Base-by-base conservation (phyloP, 768 basidiomycete genomes). In the Agrocybe praecox region DNA sequence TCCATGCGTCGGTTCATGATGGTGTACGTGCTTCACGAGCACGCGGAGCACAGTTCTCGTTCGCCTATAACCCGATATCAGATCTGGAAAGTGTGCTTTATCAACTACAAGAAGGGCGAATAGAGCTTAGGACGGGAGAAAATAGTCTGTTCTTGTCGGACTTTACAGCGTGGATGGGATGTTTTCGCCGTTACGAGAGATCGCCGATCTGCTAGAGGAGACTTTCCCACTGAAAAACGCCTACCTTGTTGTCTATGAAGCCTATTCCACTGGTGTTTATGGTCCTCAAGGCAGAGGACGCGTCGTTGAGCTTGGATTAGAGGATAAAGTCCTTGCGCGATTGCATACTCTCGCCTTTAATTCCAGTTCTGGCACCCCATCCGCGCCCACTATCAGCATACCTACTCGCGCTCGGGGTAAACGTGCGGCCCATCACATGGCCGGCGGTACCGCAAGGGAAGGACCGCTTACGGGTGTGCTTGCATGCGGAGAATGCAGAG, bases 81-180 rank as follows among this genome's bases (percentile, higher is more conserved):
- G 77, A 76, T 6, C 68, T 97, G 7, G 72, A 77, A 21, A 56
- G 57, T 1, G 67, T 81, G 0, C 65, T 96, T 2, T 46, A 56
- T 1, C 64, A 64, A 14, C 72, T 90, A 43, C 56, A 75, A 17
- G 52, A 67, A 2, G 74, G 75, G 45, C 67, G 71, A n/a, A 65
- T 68, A 0, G 72, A 66, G 34, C 63, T 86, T 15, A 62, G 60
- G 53, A 57, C 62, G 0, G 85, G 83, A 0, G 68, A 72, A 24
- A 59, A 42, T 50, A 87, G 76, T 62, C 72, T 92, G 2, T 97
- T 96, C 65, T 70, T 98, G 12, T 87, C 92, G 0, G 87, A 33
- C 71, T 98, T 45, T 98, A 98, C 63, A 92, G 89, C 55, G 98
- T 98, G 96, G 96, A 98, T 62, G 96, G 96, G 14, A 96, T 94